Percentiles rank a stretch among this genome's conserved stretches.
Conservation (phyloP, 192 early-diverging fungal species). For the Rhizophagus sp. region DNA sequence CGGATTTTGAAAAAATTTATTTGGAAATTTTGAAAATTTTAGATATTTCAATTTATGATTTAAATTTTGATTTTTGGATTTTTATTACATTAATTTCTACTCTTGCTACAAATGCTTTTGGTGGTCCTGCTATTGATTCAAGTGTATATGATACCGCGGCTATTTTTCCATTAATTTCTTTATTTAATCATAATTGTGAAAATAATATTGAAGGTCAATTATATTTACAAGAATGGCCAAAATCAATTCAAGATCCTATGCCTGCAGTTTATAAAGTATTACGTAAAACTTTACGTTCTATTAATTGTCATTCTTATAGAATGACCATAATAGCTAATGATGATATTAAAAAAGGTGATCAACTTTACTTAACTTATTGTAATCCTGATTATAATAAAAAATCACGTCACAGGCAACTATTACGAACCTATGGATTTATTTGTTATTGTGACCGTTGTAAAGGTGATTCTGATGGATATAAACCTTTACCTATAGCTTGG, state of each 20-base stretch:
- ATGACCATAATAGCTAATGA: not conserved
- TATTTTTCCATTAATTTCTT: slow-evolving; percentile 10
- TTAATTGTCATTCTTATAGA: not conserved
- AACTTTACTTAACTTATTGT: not conserved
- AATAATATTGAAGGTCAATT: not conserved
- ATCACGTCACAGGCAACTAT: not conserved
- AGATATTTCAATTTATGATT: slow-evolving; percentile 17
- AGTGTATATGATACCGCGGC: not conserved
- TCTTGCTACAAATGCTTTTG: slow-evolving; percentile 8
- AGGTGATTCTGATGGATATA: not conserved
- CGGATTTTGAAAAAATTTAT: slow-evolving; percentile 17
- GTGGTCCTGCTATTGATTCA: not conserved
- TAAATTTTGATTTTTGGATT: slow-evolving; percentile 26
- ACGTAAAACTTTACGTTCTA: not conserved
- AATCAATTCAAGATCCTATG: not conserved
- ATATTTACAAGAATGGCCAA: not conserved
- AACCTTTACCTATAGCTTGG: not conserved
- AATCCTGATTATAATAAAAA: not conserved
- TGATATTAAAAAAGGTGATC: not conserved
- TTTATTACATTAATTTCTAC: slow-evolving; percentile 17
- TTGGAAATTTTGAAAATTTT: slow-evolving; percentile 14
- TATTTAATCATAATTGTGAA: slow-evolving; percentile 25
- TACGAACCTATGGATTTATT: not conserved
- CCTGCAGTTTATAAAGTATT: not conserved
- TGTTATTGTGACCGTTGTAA: not conserved